Evolutionary conservation across 306 rosid species (phyloP), one percentile per base, ranked within the genome.

Genomic region (Pterocarpus santalinus): DNA sequence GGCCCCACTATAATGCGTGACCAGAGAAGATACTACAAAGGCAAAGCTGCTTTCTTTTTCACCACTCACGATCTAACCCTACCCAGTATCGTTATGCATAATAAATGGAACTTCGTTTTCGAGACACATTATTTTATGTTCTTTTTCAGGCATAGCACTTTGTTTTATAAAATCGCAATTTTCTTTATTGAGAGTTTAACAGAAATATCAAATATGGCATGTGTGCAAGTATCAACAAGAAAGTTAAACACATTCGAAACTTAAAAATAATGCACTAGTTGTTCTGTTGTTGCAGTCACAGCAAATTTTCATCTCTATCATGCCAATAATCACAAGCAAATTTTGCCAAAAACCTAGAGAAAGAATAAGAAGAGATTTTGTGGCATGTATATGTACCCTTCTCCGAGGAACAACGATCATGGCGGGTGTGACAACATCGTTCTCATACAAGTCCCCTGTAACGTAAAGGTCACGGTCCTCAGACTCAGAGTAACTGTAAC

Each of bases 331-430:
- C 53, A 9, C 47, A 8, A 43, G 6, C 44, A 13, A 32, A 9
- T 32, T 32, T 61, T 33, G 15, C 49, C 38, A 47, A 60, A 17
- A 61, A 72, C 0, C 15, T 36, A 56, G 5, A 84, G 39, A 65
- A 22, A 68, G 17, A 55, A 4, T 12, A 49, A 49, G 3, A 46
- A 3, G 28, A 22, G 28, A 22, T 11, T 41, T 8, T 22, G 43
- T n/a, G 30, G 55, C 51, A 65, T 65, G 83, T 9, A 36, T 36
- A 7, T 39, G 47, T 83, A 94, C 97, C 92, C 81, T 88, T 68
- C 83, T 69, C 72, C 97, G 97, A 86, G 98, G 97, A 72, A 91
- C 95, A 49, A 92, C 92, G 58, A 95, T 90, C 92, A 91, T 91
- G 62, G 98, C 92, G 5, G 98, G 92, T 10, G 94, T 90, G 71